Base-by-base conservation (phyloP, 345 rosid species). In the Aquilaria sinensis region DNA sequence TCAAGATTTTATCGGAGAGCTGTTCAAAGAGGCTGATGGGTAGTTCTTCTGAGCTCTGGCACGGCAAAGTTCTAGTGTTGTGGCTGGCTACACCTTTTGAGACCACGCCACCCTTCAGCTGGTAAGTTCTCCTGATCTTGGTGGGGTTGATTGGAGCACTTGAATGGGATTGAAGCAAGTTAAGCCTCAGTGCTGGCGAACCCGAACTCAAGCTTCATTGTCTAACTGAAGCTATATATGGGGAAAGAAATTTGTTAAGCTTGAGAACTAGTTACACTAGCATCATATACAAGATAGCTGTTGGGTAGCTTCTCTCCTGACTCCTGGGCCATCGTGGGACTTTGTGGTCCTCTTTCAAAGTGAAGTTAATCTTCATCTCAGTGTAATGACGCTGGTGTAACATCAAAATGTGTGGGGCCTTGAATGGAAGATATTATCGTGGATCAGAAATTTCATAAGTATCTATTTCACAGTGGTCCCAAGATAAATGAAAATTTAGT, bases 1-100 rank as follows among this genome's bases (percentile, higher is more conserved):
- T 47, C 83, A 76, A 61, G 77, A 80, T 11, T 85, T 75, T 5
- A 74, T 80, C 2, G 51, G 73, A 51, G 78, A 77, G 15, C 72
- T 79, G 62, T 81, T 81, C 71, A 69, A 64, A 57, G 43, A 37
- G 7, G 57, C 73, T n/a, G 78, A 83, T 59, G 66, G 66, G 41
- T 30, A 46, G n/a, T 56, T 50, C 70, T 37, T 4, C 2, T 30
- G 47, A 58, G 29, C 58, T 54, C 50, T 15, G 51, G 41, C 58
- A 11, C 50, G 46, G 62, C 66, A 56, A 47, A 62, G 65, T 61
- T 37, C 43, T 37, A 4, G 43, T 37, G 5, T 37, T 37, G 43
- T 37, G 5, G 43, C 7, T 37, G 43, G 43, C 43, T 37, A 4
- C 43, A 37, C 33, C 4, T 57, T 57, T 50, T 37, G 9, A 6